Conservation (phyloP, 495 filamentous ascomycete species). For the Antarctomyces pellizariae region DNA sequence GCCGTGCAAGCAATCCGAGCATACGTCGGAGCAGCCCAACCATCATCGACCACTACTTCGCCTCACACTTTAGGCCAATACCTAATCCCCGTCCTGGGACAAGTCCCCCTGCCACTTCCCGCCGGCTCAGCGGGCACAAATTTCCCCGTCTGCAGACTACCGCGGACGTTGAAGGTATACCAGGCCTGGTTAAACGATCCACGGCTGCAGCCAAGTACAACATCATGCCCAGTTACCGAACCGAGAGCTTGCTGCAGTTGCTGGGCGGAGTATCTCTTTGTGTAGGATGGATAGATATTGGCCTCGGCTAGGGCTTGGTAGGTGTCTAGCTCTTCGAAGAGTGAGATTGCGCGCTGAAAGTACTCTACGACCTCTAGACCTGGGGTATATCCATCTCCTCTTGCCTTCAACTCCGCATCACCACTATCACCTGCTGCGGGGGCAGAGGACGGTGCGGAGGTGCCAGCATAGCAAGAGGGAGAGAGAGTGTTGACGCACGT, state of each 20-base stretch:
- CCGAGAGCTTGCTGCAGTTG: conserved; percentile 43
- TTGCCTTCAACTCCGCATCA: too few relatives aligned
- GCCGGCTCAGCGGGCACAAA: conserved; percentile 41
- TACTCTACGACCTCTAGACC: conserved; percentile 38
- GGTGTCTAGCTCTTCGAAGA: conserved; percentile 34
- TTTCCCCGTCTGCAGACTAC: conserved; percentile 48
- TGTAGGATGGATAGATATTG: conserved; percentile 36
- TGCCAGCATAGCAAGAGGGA: conserved; percentile 57
- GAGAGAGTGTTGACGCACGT: conserved; percentile 51
- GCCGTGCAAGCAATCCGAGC: too few relatives aligned
- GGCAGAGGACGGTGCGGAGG: too few relatives aligned
- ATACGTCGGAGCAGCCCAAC: too few relatives aligned
- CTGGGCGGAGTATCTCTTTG: conserved; percentile 35
- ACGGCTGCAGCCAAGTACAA: conserved; percentile 43
- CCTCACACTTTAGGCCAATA: conserved; percentile 13
- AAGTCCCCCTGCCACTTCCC: conserved; percentile 9
- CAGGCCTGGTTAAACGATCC: conserved; percentile 49
- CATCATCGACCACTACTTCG: too few relatives aligned
- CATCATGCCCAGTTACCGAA: conserved; percentile 34
- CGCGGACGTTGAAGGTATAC: conserved; percentile 67
- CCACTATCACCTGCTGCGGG: too few relatives aligned
- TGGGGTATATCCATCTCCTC: conserved; percentile 26
- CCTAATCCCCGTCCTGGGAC: conserved; percentile 9
- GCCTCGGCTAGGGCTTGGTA: conserved; percentile 33
- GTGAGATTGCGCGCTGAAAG: conserved; percentile 29